Evolutionary conservation across 176 grass and related monocot genomes (phyloP), one percentile per base, ranked within the genome.

Genomic region (Aegilops bicornis): DNA sequence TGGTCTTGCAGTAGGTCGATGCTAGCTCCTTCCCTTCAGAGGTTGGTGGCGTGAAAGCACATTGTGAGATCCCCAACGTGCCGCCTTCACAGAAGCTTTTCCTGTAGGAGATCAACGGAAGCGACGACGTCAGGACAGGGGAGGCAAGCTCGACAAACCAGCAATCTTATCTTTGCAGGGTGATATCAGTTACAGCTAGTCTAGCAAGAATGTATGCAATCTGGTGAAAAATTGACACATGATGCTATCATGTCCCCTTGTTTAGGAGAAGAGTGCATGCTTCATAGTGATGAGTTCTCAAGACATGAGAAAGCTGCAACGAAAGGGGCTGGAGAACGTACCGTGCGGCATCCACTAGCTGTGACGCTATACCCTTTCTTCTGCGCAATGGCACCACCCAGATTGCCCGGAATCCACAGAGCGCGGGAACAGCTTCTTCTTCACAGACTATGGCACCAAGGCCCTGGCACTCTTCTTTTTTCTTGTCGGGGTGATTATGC

Each of bases 381-480:
- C 96, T 94, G 64, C 84, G 80, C 22, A 90, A 92, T 72, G 92
- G 92, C 31, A 87, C 96, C 10, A 96, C 90, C 93, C 96, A 98
- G 72, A 98, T 92, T 56, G 93, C 93, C 69, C 93, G 89, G 86
- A 98, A 94, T 79, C 96, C 96, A 22, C 92, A 92, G 60, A 88
- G 30, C 32, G 92, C 93, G 13, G 84, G 87, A 22, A 92, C 88
- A 78, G 78, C 79, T 86, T 98, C 69, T 79, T 94, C 80, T 75
- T 92, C 76, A 6, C 96, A 96, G 22, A 89, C 83, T 85, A 96
- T 87, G 74, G 93, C 93, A 77, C 93, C 96, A 76, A 65, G 59
- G 67, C 91, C 74, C 37, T 71, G 86, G 24, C 75, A 77, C 37
- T 86, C 84, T 42, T 84, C 69, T 45, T 86, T 84, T n/a, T 24